These are phyloP conservation scores for Aspergillus novoparasiticus DNA, from an alignment of 2,329 filamentous ascomycete species.

Conservation along the genomic window DNA sequence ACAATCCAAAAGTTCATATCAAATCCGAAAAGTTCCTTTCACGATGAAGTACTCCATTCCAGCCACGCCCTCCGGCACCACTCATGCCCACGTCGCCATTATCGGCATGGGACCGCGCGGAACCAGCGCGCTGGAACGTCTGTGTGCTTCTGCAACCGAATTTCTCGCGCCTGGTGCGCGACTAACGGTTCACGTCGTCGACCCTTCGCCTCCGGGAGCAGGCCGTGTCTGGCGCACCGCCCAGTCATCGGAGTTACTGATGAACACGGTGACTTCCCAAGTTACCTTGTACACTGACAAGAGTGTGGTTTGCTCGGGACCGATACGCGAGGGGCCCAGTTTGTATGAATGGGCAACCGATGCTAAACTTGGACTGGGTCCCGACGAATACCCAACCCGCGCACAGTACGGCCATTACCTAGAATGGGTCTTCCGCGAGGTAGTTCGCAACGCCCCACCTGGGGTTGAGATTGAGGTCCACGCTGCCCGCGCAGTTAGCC, in stretches of 20 bases:
- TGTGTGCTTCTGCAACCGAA: neutral
- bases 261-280: conserved; percentile 8
- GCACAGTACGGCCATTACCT: neutral
- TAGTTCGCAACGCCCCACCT: neutral
- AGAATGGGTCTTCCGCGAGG: neutral
- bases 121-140: neutral
- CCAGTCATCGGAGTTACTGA: conserved; percentile 3
- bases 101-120: neutral
- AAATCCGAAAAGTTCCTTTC: neutral
- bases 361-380: neutral
- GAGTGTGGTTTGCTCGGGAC: neutral
- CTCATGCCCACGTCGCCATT: neutral
- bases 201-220: conserved; percentile 1
- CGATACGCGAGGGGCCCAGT: neutral
- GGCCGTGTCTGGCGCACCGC: conserved; percentile 6
- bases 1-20: neutral
- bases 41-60: neutral
- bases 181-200: conserved; percentile 4
- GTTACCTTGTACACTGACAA: conserved; percentile 1
- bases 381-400: neutral
- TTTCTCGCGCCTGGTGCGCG: neutral
- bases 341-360: neutral
- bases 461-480: neutral
- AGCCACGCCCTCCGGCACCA: neutral
- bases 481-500: neutral